Base-by-base conservation (phyloP, 805 yeast species). In the Starmerella vitae region DNA sequence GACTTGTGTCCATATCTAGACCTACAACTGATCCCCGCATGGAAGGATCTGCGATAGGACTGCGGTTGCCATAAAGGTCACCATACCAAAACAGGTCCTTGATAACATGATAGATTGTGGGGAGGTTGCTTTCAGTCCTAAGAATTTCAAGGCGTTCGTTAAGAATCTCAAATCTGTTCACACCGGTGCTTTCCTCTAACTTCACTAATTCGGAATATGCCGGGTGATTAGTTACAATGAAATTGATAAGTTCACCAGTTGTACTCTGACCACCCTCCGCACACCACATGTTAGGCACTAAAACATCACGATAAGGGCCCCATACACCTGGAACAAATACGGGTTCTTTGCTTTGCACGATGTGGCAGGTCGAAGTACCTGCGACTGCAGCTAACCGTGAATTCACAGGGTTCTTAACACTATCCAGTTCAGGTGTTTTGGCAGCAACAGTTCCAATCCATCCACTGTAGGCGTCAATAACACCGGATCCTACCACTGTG, bases 201-300 rank as follows among this genome's bases (percentile, higher is more conserved):
- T 68, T 70, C 12, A 74, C 70, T 38, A 88, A 68, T 54, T 82
- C 84, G 2, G 73, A 64, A 50, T 76, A 75, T 0, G 97, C 93
- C 0, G 96, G 95, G 56, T 91, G 97, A 8, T 82, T 78, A 10
- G 82, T 68, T 45, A 91, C 61, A 13, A 88, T 88, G 59, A 83
- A 93, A 2, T 91, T 88, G 47, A 91, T 68, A 29, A 91, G 69
- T 22, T 93, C 95, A 50, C 98, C 98, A 2, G 98, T 91, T 57
- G 94, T 81, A 13, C 93, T 78, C 60, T 91, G 98, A n/a, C 98
- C 98, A 56, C 98, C 98, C 62, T 91, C 98, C 12, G 97, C 94
- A 47, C 86, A 68, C 97, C 97, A 91, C 54, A 67, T 78, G 5
- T 76, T 84, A 21, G 80, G 78, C n/a, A 93, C 80, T 66, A 88